A percentile compares a stretch with the other conserved stretches of the same genome.
Conservation (phyloP, 331 rosid species). For the Pyrus hybrid region DNA sequence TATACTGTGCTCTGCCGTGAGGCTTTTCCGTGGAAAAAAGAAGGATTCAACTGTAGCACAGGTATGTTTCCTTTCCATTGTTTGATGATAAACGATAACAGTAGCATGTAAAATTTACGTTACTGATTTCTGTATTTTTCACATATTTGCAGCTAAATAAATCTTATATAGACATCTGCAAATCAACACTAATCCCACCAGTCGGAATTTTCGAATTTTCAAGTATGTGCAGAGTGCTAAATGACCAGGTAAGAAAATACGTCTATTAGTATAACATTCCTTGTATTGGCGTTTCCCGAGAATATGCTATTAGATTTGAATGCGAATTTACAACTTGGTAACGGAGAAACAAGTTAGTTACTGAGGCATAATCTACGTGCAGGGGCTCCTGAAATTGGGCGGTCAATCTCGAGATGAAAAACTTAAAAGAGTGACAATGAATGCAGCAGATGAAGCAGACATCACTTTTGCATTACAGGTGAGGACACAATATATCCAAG, state of each 20-base stretch:
- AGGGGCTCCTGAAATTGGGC: slow-evolving; percentile 78
- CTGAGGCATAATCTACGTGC: slow-evolving; percentile 10
- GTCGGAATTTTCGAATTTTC: slow-evolving; percentile 70
- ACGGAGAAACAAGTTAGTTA: neutral
- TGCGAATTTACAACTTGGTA: neutral
- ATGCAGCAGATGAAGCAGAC: slow-evolving; percentile 65
- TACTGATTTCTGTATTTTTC: slow-evolving; percentile 7
- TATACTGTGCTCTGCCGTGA: slow-evolving; percentile 75
- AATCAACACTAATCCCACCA: slow-evolving; percentile 53
- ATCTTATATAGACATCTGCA: slow-evolving; percentile 63
- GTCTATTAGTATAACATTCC: neutral
- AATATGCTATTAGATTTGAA: neutral
- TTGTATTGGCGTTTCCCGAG: neutral
- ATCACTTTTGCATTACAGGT: slow-evolving; percentile 84
- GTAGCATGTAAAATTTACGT: neutral
- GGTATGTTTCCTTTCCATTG: slow-evolving; percentile 33
- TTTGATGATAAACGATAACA: neutral
- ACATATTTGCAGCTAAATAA: slow-evolving; percentile 60
- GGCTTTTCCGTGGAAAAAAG: slow-evolving; percentile 61
- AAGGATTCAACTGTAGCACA: slow-evolving; percentile 71
- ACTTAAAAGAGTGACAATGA: slow-evolving; percentile 55
- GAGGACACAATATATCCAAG: neutral
- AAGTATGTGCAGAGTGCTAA: slow-evolving; percentile 73
- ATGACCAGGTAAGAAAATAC: slow-evolving; percentile 61
- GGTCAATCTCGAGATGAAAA: slow-evolving; percentile 74